Conservation (phyloP, 1,284 basidiomycete species). For the Xerocomus minutiporus region DNA sequence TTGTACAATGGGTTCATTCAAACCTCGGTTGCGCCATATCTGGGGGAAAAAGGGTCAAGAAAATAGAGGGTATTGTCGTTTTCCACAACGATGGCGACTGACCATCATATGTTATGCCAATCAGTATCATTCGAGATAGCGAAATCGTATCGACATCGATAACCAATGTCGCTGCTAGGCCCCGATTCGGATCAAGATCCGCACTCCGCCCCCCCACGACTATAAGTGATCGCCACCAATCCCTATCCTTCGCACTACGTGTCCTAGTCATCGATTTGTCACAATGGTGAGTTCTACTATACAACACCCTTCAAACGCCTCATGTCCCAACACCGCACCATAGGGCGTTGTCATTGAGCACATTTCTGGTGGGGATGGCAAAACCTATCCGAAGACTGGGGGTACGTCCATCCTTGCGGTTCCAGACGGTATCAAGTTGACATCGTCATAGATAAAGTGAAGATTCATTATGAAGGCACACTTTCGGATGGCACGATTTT, state of each 20-base stretch:
- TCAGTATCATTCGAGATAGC: constrained; percentile 18
- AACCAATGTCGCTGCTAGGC: constrained; percentile 18
- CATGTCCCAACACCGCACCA: constrained; percentile 1
- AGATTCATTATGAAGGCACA: constrained; percentile 74
- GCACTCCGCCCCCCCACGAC: constrained; percentile 49
- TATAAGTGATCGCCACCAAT: constrained; percentile 47
- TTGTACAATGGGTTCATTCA: neutral
- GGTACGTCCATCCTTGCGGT: constrained; percentile 34
- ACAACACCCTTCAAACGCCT: neutral
- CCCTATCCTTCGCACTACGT: constrained; percentile 35
- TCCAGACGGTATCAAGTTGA: constrained; percentile 13
- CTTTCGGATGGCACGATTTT: constrained; percentile 58
- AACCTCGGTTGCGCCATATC: neutral
- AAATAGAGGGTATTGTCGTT: constrained; percentile 2
- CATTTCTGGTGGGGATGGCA: constrained; percentile 43
- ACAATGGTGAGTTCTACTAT: constrained; percentile 27
- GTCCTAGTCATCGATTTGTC: constrained; percentile 33
- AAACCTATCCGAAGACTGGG: constrained; percentile 42
- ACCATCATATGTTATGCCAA: constrained; percentile 8
- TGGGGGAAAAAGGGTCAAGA: neutral
- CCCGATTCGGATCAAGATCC: constrained; percentile 67
- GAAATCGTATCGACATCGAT: constrained; percentile 31
- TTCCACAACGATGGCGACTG: constrained; percentile 3
- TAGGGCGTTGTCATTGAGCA: constrained; percentile 38
- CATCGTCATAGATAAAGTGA: constrained; percentile 42